phyloP scores from a whole-genome alignment of 305 asterid species.

The Fraxinus angustifolia region DNA sequence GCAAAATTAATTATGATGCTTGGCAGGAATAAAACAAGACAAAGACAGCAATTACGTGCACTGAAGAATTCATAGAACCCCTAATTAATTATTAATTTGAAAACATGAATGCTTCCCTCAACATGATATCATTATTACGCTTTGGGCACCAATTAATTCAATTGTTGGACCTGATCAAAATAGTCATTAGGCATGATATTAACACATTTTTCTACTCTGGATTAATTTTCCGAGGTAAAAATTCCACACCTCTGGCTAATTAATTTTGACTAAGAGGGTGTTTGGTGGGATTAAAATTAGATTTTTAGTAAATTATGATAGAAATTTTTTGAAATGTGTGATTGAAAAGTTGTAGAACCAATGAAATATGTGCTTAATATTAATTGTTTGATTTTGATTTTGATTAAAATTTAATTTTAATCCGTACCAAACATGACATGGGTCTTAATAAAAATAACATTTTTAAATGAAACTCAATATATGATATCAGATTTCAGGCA shows the following conservation, averaged over 20 bases:
- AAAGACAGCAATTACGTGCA: not conserved
- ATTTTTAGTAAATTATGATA: no score
- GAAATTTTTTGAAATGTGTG: no score
- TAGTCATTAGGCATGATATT: conserved; percentile 8
- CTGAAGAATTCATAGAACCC: not conserved
- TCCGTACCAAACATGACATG: no score
- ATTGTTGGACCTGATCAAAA: not conserved
- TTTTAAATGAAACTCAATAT: not conserved
- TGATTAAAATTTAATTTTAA: no score
- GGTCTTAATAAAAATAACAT: not conserved
- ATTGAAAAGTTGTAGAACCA: no score
- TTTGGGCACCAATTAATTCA: conserved; percentile 6
- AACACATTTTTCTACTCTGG: not conserved
- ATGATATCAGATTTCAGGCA: not conserved
- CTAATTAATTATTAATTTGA: not conserved
- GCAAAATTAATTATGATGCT: not conserved
- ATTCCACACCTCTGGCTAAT: not conserved
- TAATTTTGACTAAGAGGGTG: not conserved
- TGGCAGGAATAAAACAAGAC: not conserved
- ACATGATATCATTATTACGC: conserved; percentile 29
- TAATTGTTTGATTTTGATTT: no score
- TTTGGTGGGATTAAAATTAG: no score
- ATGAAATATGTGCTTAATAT: no score
- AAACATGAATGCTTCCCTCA: conserved; percentile 17
- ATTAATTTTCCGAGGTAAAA: not conserved